Evolutionary conservation across 2,329 filamentous ascomycete genomes (phyloP).

Genomic region (Paecilomyces variotii): DNA sequence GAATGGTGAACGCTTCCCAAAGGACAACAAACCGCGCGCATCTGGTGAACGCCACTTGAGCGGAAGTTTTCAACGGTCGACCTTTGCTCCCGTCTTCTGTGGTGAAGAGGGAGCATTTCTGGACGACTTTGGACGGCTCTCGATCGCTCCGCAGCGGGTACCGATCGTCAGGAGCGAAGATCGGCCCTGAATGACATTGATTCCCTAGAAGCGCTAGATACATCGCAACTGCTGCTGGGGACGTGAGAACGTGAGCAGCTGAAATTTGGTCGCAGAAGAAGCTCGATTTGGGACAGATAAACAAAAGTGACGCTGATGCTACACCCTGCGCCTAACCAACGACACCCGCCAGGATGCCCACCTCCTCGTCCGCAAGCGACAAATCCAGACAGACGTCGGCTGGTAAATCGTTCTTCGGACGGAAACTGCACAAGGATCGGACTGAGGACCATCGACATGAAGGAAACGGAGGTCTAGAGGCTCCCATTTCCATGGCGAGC

Average conservation of each 20-base stretch:
- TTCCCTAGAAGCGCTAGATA: background rate
- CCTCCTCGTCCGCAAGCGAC: conserved; percentile 58
- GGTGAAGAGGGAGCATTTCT: background rate
- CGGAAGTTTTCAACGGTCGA: background rate
- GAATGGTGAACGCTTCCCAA: background rate
- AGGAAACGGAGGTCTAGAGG: conserved; percentile 51
- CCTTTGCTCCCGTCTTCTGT: background rate
- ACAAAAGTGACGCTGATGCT: conserved; percentile 1
- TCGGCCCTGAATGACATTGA: background rate
- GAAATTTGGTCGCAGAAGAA: background rate
- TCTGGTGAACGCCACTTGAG: background rate
- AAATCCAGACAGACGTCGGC: conserved; percentile 77
- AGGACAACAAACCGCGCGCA: background rate
- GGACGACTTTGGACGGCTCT: background rate
- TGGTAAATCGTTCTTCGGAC: conserved; percentile 78
- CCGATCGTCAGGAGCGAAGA: background rate
- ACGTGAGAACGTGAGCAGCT: background rate
- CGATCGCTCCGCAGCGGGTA: background rate
- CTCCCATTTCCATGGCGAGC: conserved; percentile 55
- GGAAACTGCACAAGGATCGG: conserved; percentile 68
- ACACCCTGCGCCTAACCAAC: conserved; percentile 11
- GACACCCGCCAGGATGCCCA: conserved; percentile 39
- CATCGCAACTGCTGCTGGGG: background rate
- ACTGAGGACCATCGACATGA: conserved; percentile 56
- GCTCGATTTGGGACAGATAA: background rate